Evolutionary conservation across 139 green algal genomes (phyloP).

Genomic region (Yamagishiella unicocca): DNA sequence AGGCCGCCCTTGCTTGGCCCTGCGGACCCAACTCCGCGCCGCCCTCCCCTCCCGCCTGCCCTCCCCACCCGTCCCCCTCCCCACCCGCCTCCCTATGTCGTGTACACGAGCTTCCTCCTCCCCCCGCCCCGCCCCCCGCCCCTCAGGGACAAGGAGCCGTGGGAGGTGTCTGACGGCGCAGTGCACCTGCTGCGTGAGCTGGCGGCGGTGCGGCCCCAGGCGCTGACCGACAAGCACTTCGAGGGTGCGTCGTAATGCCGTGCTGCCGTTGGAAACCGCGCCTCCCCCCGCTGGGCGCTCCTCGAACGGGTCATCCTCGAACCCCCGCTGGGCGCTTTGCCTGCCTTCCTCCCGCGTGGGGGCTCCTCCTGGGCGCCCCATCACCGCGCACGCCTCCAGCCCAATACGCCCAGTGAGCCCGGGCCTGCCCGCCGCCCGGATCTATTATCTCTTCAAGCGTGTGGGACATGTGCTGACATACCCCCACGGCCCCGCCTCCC

Average conservation of each 20-base stretch:
- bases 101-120: no score
- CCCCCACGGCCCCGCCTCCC: not conserved
- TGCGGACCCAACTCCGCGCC: no score
- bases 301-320: not conserved
- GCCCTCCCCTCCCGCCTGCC: no score
- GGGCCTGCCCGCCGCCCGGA: no score
- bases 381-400: not conserved
- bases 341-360: not conserved
- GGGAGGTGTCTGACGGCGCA: slow-evolving; percentile 92
- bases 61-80: no score
- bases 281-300: not conserved
- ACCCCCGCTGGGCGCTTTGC: not conserved
- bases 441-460: no score
- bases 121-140: not conserved
- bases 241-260: not conserved
- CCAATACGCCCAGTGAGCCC: no score
- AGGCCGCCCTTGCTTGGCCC: no score
- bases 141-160: slow-evolving; percentile 81
- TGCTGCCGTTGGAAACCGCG: not conserved
- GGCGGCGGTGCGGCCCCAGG: slow-evolving; percentile 50
- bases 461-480: not conserved
- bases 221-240: slow-evolving; percentile 31
- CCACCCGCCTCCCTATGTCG: no score
- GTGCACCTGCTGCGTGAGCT: slow-evolving; percentile 88
- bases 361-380: not conserved